Conservation (phyloP, 805 yeast species). For the Barnettozyma californica region DNA sequence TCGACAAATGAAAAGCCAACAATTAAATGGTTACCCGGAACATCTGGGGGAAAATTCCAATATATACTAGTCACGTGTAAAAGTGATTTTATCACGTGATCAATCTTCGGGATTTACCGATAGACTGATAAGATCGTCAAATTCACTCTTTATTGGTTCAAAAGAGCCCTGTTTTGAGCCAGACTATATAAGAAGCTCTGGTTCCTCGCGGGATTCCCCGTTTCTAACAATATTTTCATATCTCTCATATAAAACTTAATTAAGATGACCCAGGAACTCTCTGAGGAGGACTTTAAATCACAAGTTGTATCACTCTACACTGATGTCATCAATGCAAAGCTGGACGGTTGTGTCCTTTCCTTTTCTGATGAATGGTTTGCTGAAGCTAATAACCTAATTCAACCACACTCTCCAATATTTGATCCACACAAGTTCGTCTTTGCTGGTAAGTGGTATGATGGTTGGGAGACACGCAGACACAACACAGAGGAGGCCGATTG, state of each 20-base stretch:
- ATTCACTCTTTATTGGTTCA: background rate
- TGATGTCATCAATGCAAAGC: slow-evolving; percentile 78
- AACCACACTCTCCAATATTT: slow-evolving; percentile 74
- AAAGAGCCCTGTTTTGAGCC: background rate
- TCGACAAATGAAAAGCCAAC: slow-evolving; percentile 2
- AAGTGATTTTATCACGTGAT: background rate
- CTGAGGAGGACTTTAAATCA: slow-evolving; percentile 21
- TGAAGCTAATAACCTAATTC: slow-evolving; percentile 79
- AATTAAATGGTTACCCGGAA: slow-evolving; percentile 1
- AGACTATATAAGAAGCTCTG: background rate
- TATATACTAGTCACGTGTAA: background rate
- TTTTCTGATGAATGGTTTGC: slow-evolving; percentile 95
- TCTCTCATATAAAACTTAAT: background rate
- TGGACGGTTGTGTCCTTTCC: slow-evolving; percentile 70
- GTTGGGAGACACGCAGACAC: slow-evolving; percentile 98
- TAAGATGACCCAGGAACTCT: slow-evolving; percentile 4
- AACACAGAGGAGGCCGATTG: slow-evolving; percentile 81
- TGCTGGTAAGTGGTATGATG: slow-evolving; percentile 97
- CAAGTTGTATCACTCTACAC: slow-evolving; percentile 24
- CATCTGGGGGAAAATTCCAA: no score
- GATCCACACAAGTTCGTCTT: slow-evolving; percentile 75
- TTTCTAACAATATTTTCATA: background rate
- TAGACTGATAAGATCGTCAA: background rate
- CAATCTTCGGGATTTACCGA: background rate
- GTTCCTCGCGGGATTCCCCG: background rate